Percentiles rank a stretch among this genome's conserved stretches.
These are phyloP conservation scores for Pleurostoma richardsiae DNA, from an alignment of 2,329 filamentous ascomycete genomes.

Conservation along the genomic window DNA sequence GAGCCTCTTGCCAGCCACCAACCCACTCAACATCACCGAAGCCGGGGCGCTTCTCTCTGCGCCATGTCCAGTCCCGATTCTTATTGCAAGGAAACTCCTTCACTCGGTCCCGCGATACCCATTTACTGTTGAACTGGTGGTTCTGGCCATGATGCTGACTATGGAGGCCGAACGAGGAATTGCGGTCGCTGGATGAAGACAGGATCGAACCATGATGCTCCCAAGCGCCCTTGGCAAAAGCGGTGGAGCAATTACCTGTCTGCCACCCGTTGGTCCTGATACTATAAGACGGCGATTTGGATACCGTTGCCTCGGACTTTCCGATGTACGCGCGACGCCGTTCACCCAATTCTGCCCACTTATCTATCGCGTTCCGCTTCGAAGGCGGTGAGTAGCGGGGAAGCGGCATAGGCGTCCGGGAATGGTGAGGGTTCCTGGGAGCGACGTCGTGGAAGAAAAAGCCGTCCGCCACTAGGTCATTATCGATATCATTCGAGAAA, in stretches of 20 bases:
- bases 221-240: conserved; percentile 41
- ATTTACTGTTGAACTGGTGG: conserved; percentile 27
- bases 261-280: conserved; percentile 40
- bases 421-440: conserved; percentile 25
- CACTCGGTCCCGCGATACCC: conserved; percentile 36
- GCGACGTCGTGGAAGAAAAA: conserved; percentile 69
- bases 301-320: conserved; percentile 35
- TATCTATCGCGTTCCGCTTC: conserved; percentile 65
- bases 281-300: conserved; percentile 39
- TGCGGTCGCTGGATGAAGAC: conserved; percentile 13
- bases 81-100: conserved; percentile 53
- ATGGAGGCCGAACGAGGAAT: conserved; percentile 10
- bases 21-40: conserved; percentile 88
- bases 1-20: conserved; percentile 74
- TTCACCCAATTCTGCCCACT: conserved; percentile 86
- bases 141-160: too few relatives aligned
- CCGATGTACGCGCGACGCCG: conserved; percentile 65
- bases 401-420: conserved; percentile 18
- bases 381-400: conserved; percentile 58
- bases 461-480: conserved; percentile 61
- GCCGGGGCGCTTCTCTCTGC: conserved; percentile 58
- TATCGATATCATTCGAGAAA: conserved; percentile 49
- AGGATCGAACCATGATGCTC: conserved; percentile 31
- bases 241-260: conserved; percentile 31
- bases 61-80: conserved; percentile 50